Base-by-base conservation (phyloP, 106 monocot species). In the Posidonia australis region DNA sequence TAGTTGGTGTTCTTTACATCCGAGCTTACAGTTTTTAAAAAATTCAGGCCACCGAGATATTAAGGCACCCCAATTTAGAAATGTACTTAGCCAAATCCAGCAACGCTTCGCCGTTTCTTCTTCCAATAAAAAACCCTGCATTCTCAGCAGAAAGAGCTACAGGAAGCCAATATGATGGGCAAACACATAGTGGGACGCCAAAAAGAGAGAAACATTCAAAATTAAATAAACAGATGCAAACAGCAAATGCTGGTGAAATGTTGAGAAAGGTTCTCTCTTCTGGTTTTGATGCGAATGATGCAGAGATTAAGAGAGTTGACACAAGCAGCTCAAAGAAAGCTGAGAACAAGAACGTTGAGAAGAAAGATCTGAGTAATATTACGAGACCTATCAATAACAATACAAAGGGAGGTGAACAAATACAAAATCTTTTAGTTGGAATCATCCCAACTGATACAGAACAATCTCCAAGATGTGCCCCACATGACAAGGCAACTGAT, bases 21-120 rank as follows among this genome's bases (percentile, higher is more conserved):
- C 49, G 56, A 16, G 44, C 26, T 62, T n/a, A n/a, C n/a, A 13
- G n/a, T 11, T 23, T 51, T 20, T 28, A 46, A 46, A 29, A 23
- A 16, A 60, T 69, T 31, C 64, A 93, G 92, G 85, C 88, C 31
- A 72, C 80, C 58, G 92, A 93, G 25, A 23, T 93, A 58, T 62
- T 88, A 75, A 80, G 92, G 60, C 66, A 83, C 10, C 74, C 78
- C 16, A 30, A 75, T 62, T 70, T 93, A 70, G 83, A 88, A 44
- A 70, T 70, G 53, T 93, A 81, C 67, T 68, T 93, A 22, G 80
- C 87, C 46, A 72, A 85, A 75, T 81, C 78, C n/a, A 77, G 70
- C 60, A 84, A 74, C 46, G 77, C 82, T 71, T 88, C 80, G 64
- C 79, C 77, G 0, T 72, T 68, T 62, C 76, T 85, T 56, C 85